A percentile compares a stretch with the other conserved stretches of the same genome.
phyloP scores from a whole-genome alignment of 345 rosid genomes.

The Rhodomyrtus tomentosa region DNA sequence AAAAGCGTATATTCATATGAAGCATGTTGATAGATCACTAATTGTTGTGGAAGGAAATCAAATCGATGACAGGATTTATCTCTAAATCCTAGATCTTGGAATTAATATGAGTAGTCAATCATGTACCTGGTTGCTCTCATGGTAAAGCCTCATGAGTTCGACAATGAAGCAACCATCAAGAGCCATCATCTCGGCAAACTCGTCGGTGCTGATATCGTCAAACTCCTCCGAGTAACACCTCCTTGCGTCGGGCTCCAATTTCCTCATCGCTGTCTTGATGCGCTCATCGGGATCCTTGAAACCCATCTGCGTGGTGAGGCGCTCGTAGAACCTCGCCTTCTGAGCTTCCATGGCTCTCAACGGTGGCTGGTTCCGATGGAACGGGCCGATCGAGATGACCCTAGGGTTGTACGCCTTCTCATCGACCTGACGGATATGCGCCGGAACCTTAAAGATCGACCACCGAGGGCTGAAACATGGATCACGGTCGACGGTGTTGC shows the following conservation, averaged over 20 bases:
- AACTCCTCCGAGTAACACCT: not conserved
- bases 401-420: conserved; percentile 1
- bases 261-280: not conserved
- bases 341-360: conserved; percentile 1
- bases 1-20: not conserved
- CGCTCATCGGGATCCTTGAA: not conserved
- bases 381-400: conserved; percentile 3
- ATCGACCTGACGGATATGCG: not conserved
- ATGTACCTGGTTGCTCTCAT: not conserved
- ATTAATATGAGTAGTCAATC: not conserved
- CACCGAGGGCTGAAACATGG: not conserved
- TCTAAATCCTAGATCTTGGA: not conserved
- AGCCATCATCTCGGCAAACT: conserved; percentile 1
- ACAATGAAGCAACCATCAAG: conserved; percentile 4
- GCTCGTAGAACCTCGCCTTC: not conserved
- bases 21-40: not conserved
- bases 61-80: not conserved
- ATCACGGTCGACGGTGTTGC: not conserved
- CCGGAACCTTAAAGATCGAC: not conserved
- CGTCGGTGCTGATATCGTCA: not conserved
- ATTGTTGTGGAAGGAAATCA: not conserved
- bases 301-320: not conserved
- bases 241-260: not conserved
- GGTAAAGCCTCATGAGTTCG: not conserved
- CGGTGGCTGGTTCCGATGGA: not conserved